Base-by-base conservation (phyloP, 768 basidiomycete species). In the Hemileccinum impolitum region DNA sequence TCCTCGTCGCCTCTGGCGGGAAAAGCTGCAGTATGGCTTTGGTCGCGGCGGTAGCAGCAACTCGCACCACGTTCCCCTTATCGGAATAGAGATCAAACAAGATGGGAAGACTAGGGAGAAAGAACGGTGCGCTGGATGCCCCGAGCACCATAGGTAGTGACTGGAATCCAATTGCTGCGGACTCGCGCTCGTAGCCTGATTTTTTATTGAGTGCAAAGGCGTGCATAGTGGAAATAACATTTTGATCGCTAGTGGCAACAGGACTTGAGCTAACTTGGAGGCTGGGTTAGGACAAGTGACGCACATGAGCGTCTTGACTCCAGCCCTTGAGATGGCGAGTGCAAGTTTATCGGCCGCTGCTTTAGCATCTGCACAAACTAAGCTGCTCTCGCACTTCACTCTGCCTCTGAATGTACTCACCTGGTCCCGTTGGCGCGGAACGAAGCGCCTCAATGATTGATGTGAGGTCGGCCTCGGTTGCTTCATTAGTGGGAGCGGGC, bases 1-100 rank as follows among this genome's bases (percentile, higher is more conserved):
- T 59, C 25, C 80, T 74, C n/a, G 78, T 83, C 3, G 87, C 77
- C 66, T 96, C 93, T 2, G 92, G 84, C 32, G 94, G 91, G 50
- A 84, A 81, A 39, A 87, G 78, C 62, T 90, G 90, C 52, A 95
- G 70, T 64, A 96, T 85, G 31, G 87, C 74, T 67, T 92, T 94
- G 58, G 85, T 79, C 12, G 94, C 91, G 12, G 81, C 67, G 10
- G 81, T 70, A n/a, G 94, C 88, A 12, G 92, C 90, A 39, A 70
- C 66, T 48, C 93, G 84, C 54, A 97, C 92, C 25, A 93, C 87
- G 45, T 94, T 92, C 53, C 92, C 93, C 68, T 95, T 94, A 66
- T 98, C 95, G 77, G 89, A 87, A 69, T 88, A 85, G 34, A 94
- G 76, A 45, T 94, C 89, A 67, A 87, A 86, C 44, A 97, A 68